Evolutionary conservation across 176 grass and related monocot genomes (phyloP), one percentile per base, ranked within the genome.

Genomic region (Carex kokanica): DNA sequence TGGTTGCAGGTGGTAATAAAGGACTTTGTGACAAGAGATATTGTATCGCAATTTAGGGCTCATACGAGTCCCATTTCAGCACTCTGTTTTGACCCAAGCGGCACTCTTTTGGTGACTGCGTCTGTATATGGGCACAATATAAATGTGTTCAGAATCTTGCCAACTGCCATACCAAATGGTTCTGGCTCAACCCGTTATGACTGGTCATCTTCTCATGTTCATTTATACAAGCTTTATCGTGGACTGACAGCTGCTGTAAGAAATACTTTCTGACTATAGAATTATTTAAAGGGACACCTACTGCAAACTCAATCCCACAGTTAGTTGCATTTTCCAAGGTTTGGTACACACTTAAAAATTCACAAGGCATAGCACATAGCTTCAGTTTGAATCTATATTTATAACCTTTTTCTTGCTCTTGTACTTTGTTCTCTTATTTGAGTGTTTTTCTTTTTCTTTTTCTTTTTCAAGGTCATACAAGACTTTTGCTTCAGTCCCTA

Each of bases 71-170:
- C 97, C 3, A 99, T 99, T 88, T 99, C 97, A 79, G 97, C 97
- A 86, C 88, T 99, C 54, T 96, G 93, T 92, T 99, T 99, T 3
- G 97, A 99, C 65, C 97, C 93, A 53, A 99, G 93, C 81, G 93
- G 97, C 51, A 96, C 97, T 18, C 89, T 99, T 85, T 84, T 99
- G 83, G 97, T 99, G 52, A 99, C 97, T 81, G 87, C 93, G 9
- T 99, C 97, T 60, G 91, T 99, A 83, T 91, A 99, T 88, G 97
- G 97, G 64, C 93, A 99, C 75, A 96, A 99, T 83, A 96, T 99
- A 86, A 96, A 99, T 89, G 91, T 99, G 83, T 99, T 99, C 85
- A 85, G 97, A 71, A 96, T 99, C 81, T 92, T 94, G 80, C 97
- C 91, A 23, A 90, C 88, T 40, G 78, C 72, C 83, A 88, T 99